Conservation (phyloP, 2,329 filamentous ascomycete species). For the Colletotrichum kahawae region DNA sequence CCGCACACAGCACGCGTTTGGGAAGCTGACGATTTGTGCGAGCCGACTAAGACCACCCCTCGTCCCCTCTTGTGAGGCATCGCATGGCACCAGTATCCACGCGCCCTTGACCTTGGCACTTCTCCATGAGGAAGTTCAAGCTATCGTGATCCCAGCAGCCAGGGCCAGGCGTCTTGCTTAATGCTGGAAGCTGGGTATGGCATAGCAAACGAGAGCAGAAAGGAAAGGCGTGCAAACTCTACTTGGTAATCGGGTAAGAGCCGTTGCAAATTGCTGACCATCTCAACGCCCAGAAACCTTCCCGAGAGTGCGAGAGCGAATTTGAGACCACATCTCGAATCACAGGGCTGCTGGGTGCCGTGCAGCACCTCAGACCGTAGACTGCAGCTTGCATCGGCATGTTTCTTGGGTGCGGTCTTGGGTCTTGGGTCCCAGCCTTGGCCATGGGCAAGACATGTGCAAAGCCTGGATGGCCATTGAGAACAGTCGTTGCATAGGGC, state of each 20-base stretch:
- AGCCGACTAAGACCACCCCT: constrained; percentile 3
- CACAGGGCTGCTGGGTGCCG: not conserved
- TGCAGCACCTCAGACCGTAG: not conserved
- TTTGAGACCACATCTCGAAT: not conserved
- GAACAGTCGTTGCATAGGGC: not conserved
- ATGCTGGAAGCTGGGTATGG: not conserved
- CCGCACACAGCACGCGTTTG: not conserved
- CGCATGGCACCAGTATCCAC: not conserved
- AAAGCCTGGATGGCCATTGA: not conserved
- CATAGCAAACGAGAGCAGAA: not conserved
- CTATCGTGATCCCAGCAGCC: not conserved
- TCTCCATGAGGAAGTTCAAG: not conserved
- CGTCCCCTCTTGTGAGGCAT: not conserved
- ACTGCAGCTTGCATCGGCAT: not conserved
- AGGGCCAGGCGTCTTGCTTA: not conserved
- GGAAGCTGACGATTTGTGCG: not conserved
- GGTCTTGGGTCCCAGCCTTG: not conserved
- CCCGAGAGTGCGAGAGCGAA: not conserved
- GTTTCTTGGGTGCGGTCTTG: not conserved
- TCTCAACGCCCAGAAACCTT: not conserved
- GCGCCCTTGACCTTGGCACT: not conserved
- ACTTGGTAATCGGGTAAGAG: not conserved
- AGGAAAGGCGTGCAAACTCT: not conserved
- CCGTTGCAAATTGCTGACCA: not conserved
- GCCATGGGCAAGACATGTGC: not conserved